Evolutionary conservation across 2,329 filamentous ascomycete species (phyloP).

Genomic region (Talaromyces islandicus): DNA sequence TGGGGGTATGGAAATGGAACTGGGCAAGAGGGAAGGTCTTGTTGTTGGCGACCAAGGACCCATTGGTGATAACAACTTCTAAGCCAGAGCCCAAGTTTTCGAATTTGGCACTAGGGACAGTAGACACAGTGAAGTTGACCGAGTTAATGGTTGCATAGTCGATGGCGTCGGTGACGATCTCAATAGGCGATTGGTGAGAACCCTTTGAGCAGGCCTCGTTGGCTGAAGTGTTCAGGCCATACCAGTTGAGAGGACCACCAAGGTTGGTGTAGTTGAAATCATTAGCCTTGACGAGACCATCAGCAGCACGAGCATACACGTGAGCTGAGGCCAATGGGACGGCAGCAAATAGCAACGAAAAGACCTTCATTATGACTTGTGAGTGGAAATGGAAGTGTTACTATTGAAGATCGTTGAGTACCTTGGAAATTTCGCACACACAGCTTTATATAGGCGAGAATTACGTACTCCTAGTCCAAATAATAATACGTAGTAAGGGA

Average conservation of each 20-base stretch:
- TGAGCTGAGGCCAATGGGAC: not conserved
- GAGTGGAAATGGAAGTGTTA: not conserved
- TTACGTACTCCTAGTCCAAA: not conserved
- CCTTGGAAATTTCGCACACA: not conserved
- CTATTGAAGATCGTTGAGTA: not conserved
- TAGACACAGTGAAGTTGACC: slow-evolving; percentile 18
- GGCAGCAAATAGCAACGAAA: not conserved
- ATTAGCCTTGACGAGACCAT: not conserved
- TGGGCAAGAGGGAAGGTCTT: slow-evolving; percentile 44
- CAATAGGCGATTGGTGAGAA: slow-evolving; percentile 52
- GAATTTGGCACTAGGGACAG: slow-evolving; percentile 25
- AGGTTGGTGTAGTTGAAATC: slow-evolving; percentile 1
- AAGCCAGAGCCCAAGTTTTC: slow-evolving; percentile 44
- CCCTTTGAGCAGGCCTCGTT: slow-evolving; percentile 47
- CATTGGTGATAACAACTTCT: slow-evolving; percentile 45
- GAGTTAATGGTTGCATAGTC: slow-evolving; percentile 13
- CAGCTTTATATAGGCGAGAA: not conserved
- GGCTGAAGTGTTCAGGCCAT: slow-evolving; percentile 32
- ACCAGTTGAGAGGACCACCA: slow-evolving; percentile 50
- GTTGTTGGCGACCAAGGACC: slow-evolving; percentile 38
- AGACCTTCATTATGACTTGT: not conserved
- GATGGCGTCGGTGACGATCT: slow-evolving; percentile 32
- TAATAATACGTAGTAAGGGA: too few species aligned
- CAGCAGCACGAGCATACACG: not conserved
- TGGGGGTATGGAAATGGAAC: slow-evolving; percentile 58